Evolutionary conservation across 148 eudicot genomes (phyloP).

Genomic region (Suaeda aralocaspica): DNA sequence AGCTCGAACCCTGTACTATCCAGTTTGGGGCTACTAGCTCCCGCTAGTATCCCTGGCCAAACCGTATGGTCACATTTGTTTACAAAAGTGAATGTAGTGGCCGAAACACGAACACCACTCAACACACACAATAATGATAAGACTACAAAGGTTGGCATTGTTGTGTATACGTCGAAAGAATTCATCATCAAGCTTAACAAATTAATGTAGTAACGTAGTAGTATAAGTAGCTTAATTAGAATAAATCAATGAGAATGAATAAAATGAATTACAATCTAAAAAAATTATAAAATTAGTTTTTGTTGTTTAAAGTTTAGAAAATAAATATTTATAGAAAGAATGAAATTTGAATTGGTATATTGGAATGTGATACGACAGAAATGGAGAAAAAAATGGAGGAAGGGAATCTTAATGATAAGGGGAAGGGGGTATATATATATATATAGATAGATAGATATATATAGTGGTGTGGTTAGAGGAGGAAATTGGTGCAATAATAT

Average conservation of each 20-base stretch:
- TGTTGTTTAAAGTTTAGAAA: neutral
- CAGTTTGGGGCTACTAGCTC: constrained; percentile 44
- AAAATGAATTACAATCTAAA: neutral
- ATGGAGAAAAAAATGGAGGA: neutral
- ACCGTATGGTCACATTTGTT: constrained; percentile 67
- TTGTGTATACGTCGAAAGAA: neutral
- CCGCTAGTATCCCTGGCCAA: constrained; percentile 66
- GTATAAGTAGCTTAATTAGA: too few relatives aligned
- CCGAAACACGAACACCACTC: constrained; percentile 20
- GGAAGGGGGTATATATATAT: neutral
- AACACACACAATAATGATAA: neutral
- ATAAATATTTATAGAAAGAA: constrained; percentile 3
- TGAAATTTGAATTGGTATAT: neutral
- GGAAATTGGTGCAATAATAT: constrained; percentile 11
- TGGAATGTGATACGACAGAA: neutral
- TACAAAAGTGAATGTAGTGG: constrained; percentile 57
- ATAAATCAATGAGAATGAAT: neutral
- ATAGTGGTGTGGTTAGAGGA: neutral
- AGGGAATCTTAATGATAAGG: constrained; percentile 17
- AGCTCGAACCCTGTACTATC: constrained; percentile 70
- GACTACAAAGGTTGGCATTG: neutral
- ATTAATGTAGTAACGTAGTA: neutral
- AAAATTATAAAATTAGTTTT: too few relatives aligned
- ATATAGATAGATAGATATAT: constrained; percentile 13
- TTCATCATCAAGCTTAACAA: neutral